Percentiles rank a stretch among this genome's conserved stretches.
phyloP scores from a whole-genome alignment of 1,284 basidiomycete species.

The Cutaneotrichosporon sp. region DNA sequence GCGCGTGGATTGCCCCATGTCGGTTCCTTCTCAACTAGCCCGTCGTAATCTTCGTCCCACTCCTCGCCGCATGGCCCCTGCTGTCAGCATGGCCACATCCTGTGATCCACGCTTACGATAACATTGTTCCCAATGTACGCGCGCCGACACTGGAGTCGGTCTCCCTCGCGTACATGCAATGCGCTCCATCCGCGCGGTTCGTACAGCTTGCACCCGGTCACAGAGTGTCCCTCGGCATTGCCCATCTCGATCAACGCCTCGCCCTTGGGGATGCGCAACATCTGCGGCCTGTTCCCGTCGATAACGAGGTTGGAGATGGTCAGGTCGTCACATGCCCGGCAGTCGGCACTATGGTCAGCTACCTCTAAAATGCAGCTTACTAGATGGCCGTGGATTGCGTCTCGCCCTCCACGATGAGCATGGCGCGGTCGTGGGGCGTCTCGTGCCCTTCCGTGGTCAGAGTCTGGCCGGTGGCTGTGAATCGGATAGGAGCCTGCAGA shows the following conservation, averaged over 20 bases:
- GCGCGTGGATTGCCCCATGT: slow-evolving; percentile 45
- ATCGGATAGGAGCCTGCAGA: slow-evolving; percentile 36
- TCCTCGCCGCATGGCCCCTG: slow-evolving; percentile 50
- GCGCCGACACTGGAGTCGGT: slow-evolving; percentile 41
- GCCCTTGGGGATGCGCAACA: slow-evolving; percentile 43
- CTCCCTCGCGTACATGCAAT: slow-evolving; percentile 48
- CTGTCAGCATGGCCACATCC: background rate
- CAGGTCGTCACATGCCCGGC: slow-evolving; percentile 35
- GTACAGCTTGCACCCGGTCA: slow-evolving; percentile 44
- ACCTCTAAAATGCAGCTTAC: background rate
- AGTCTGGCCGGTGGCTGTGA: slow-evolving; percentile 41
- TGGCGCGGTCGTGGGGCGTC: slow-evolving; percentile 33
- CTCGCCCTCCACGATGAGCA: slow-evolving; percentile 41
- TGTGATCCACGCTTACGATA: slow-evolving; percentile 32
- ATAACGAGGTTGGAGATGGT: slow-evolving; percentile 41
- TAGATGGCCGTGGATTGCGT: slow-evolving; percentile 38
- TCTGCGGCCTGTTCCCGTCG: slow-evolving; percentile 46
- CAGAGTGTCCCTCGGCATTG: slow-evolving; percentile 43
- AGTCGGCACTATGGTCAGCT: slow-evolving; percentile 43
- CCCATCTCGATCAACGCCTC: slow-evolving; percentile 47
- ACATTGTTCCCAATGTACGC: slow-evolving; percentile 42
- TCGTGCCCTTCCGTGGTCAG: slow-evolving; percentile 31
- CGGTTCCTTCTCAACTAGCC: slow-evolving; percentile 32
- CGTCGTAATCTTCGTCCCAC: slow-evolving; percentile 50
- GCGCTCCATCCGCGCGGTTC: slow-evolving; percentile 51